Evolutionary conservation across 2,329 filamentous ascomycete genomes (phyloP), one percentile per base, ranked within the genome.

Genomic region (Arachnomyces sp.): DNA sequence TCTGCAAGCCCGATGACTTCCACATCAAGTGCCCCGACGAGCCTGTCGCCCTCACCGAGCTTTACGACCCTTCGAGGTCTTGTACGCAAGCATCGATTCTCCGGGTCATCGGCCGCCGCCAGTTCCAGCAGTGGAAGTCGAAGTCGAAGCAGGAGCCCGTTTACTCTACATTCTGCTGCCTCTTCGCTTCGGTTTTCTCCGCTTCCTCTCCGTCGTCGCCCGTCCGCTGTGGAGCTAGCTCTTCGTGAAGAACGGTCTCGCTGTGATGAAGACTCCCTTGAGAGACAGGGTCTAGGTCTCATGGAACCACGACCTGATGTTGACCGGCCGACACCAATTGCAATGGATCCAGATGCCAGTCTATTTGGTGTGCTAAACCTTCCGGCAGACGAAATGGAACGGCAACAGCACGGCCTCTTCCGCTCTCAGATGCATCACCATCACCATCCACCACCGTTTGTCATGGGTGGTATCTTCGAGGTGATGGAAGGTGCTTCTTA

Each of bases 401-500:
- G 45, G 44, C 32, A 49, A 9, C 21, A 25, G 18, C 12, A n/a
- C 6, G n/a, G 28, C 29, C 12, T 30, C 21, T 11, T 35, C 18
- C 16, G 18, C 13, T 25, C 21, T 9, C 21, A 25, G 21, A 25
- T 25, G 21, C 21, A 25, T 25, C 21, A 25, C 21, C 21, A 25
- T 9, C 21, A 25, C 21, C 21, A 25, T 5, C 21, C 21, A 25
- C 62, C 62, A 13, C 51, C 56, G 13, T 65, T 63, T 45, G 65
- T 69, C 16, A 63, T 70, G 60, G 66, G 66, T 12, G 67, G 67
- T 7, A 70, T 70, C 28, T 64, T 67, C 41, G 67, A 69, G 51
- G 64, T 69, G 25, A 63, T 70, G 64, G 67, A 69, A 44, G 64
- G 62, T 9, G 46, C 49, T 15, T 58, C 56, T 35, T 67, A n/a